These are phyloP conservation scores for Kwoniella newhampshirensis DNA, from an alignment of 768 basidiomycete genomes.

Conservation along the genomic window DNA sequence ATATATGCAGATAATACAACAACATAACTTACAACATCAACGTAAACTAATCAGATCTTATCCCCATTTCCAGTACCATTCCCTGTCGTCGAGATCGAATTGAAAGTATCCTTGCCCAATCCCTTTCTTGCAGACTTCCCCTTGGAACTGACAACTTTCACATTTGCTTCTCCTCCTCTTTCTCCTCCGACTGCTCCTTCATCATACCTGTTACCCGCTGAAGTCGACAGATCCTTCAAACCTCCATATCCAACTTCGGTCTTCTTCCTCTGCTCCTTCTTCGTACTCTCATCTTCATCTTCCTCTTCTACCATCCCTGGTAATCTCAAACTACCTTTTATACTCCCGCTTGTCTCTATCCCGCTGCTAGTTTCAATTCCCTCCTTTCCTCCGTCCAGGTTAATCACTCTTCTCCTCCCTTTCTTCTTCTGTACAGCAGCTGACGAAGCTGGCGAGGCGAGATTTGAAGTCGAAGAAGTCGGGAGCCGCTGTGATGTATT, in stretches of 20 bases:
- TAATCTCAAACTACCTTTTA: conserved; percentile 14
- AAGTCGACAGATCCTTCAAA: neutral
- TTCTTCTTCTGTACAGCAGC: conserved; percentile 30
- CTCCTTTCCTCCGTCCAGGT: conserved; percentile 24
- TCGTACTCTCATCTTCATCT: neutral
- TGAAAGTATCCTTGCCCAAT: conserved; percentile 16
- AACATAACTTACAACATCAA: neutral
- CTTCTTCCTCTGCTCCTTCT: no score
- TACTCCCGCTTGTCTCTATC: no score
- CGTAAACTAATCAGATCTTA: neutral
- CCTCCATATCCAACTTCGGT: neutral
- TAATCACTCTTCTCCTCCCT: conserved; percentile 35
- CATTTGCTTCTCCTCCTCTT: neutral
- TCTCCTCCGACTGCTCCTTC: neutral
- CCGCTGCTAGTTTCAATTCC: no score
- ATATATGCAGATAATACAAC: conserved; percentile 13
- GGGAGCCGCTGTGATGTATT: neutral
- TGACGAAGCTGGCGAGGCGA: conserved; percentile 2
- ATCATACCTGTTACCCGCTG: neutral
- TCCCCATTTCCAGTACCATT: neutral
- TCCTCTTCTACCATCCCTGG: conserved; percentile 7
- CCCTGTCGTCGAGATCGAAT: conserved; percentile 14
- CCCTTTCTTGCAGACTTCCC: conserved; percentile 10
- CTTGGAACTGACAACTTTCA: conserved; percentile 20
- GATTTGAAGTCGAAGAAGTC: neutral